These are phyloP conservation scores for Backusella tarrabulga DNA, from an alignment of 192 early-diverging fungal genomes.

Conservation along the genomic window DNA sequence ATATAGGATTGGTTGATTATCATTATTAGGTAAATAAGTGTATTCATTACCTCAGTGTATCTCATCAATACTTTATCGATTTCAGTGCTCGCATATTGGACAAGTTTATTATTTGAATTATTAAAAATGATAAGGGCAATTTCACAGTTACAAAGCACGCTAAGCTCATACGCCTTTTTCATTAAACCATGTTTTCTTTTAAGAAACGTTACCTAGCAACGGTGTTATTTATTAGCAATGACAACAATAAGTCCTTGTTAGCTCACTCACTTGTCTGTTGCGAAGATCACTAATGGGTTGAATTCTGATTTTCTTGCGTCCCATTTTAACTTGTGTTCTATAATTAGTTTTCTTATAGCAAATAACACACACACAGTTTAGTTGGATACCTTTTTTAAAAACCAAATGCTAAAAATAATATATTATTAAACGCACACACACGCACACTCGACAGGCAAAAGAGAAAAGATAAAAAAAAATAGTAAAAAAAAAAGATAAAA, in stretches of 20 bases:
- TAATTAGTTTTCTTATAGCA: neutral
- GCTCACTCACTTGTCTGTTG: conserved; percentile 75
- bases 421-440: neutral
- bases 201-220: conserved; percentile 78
- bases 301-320: conserved; percentile 94
- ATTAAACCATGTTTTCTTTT: conserved; percentile 92
- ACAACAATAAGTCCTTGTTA: neutral
- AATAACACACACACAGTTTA: neutral
- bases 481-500: conserved; percentile 1
- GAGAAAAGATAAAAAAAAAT: neutral
- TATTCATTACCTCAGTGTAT: conserved; percentile 66
- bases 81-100: conserved; percentile 87
- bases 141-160: conserved; percentile 91
- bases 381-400: neutral
- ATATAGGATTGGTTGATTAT: neutral
- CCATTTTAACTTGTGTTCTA: conserved; percentile 49
- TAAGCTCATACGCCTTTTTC: conserved; percentile 96
- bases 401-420: neutral
- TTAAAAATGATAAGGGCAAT: conserved; percentile 90
- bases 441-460: neutral
- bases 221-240: neutral
- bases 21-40: neutral
- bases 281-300: conserved; percentile 87
- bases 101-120: conserved; percentile 87
- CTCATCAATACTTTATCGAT: conserved; percentile 91